Conservation (phyloP, 1,139 yeast species). For the Schwanniomyces etchellsii region DNA sequence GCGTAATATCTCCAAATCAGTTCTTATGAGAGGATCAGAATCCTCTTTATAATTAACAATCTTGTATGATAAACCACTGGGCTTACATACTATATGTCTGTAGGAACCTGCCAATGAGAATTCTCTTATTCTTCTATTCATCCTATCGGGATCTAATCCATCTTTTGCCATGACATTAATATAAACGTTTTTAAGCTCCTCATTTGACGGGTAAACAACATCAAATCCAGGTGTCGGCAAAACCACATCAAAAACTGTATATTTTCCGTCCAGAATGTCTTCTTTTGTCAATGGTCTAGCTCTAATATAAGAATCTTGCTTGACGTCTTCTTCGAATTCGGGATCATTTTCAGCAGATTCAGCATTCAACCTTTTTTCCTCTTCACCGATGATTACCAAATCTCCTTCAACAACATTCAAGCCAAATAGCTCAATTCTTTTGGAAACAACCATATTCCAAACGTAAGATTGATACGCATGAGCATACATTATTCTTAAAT, state of each 20-base stretch:
- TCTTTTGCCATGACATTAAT: slow-evolving; percentile 72
- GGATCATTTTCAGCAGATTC: slow-evolving; percentile 36
- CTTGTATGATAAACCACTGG: slow-evolving; percentile 58
- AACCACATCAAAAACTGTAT: slow-evolving; percentile 75
- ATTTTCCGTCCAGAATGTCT: slow-evolving; percentile 57
- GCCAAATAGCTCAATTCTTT: slow-evolving; percentile 70
- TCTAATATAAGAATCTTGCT: slow-evolving; percentile 45
- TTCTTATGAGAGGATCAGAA: slow-evolving; percentile 66
- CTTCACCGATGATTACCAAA: slow-evolving; percentile 63
- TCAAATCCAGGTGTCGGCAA: slow-evolving; percentile 95
- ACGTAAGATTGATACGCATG: slow-evolving; percentile 96
- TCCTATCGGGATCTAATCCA: slow-evolving; percentile 74
- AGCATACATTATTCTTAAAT: slow-evolving; percentile 87
- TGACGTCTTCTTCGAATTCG: slow-evolving; percentile 60
- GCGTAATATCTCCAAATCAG: slow-evolving; percentile 71
- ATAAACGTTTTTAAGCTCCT: slow-evolving; percentile 55
- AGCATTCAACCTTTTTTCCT: too few relatives aligned
- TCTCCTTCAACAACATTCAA: slow-evolving; percentile 74
- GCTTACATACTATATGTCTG: slow-evolving; percentile 68
- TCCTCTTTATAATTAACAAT: slow-evolving; percentile 57
- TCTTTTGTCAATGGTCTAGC: slow-evolving; percentile 71
- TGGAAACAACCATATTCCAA: slow-evolving; percentile 86
- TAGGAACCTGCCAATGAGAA: slow-evolving; percentile 91
- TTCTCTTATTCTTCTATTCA: slow-evolving; percentile 82
- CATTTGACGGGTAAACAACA: slow-evolving; percentile 72